Conservation (phyloP, 108 stramenopile species). For the Nannochloropsis gaditana region DNA sequence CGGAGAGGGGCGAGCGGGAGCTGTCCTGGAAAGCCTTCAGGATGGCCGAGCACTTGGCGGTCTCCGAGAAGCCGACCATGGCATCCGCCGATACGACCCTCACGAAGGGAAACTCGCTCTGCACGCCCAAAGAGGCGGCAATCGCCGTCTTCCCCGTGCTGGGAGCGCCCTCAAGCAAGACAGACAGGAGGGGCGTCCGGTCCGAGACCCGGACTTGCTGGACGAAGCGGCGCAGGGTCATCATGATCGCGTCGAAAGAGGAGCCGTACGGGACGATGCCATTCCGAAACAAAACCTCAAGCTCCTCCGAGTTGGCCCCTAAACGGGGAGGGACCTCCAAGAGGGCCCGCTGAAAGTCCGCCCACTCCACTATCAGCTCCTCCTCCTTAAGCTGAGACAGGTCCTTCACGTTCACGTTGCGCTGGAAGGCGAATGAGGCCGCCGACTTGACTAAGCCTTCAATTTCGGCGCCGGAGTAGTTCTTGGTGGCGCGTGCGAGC, state of each 20-base stretch:
- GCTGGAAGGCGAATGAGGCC: conserved; percentile 73
- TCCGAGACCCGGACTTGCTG: conserved; percentile 68
- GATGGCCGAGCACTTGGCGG: conserved; percentile 74
- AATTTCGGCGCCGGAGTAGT: conserved; percentile 97
- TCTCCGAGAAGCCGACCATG: conserved; percentile 79
- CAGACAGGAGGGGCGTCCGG: conserved; percentile 84
- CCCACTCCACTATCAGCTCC: conserved; percentile 68
- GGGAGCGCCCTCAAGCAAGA: conserved; percentile 75
- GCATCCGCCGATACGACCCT: conserved; percentile 91
- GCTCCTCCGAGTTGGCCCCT: conserved; percentile 78
- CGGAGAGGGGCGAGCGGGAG: conserved; percentile 87
- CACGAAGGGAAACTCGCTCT: conserved; percentile 87
- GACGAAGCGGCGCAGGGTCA: conserved; percentile 71
- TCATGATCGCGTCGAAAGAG: conserved; percentile 71
- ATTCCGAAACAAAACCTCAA: conserved; percentile 81
- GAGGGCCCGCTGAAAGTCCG: conserved; percentile 80
- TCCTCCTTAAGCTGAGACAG: conserved; percentile 80
- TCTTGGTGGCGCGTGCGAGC: conserved; percentile 83
- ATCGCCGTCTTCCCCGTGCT: conserved; percentile 92
- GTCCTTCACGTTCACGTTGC: conserved; percentile 72
- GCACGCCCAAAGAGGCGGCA: conserved; percentile 85
- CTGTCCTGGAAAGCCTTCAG: conserved; percentile 92
- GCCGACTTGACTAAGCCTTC: conserved; percentile 94
- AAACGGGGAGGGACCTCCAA: conserved; percentile 89
- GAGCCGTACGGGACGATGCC: conserved; percentile 90